phyloP scores from a whole-genome alignment of 1,284 basidiomycete genomes.

The Ganoderma sp. region DNA sequence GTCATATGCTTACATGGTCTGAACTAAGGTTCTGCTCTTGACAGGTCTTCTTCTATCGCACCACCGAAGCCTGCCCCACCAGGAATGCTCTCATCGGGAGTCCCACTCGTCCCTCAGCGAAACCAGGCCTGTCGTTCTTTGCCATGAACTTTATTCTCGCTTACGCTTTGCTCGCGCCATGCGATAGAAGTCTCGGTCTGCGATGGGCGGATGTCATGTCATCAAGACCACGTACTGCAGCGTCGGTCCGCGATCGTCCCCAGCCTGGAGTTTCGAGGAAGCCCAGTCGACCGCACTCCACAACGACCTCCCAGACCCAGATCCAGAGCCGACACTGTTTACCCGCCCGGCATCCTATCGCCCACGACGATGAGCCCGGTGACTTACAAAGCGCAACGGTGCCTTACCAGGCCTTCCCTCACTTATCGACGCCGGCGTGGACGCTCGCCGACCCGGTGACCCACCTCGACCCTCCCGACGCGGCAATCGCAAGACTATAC shows the following conservation, averaged over 20 bases:
- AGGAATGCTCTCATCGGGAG: background rate
- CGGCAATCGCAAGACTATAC: no score
- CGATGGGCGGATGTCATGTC: background rate
- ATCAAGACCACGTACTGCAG: background rate
- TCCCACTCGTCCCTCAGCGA: background rate
- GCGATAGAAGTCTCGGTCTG: background rate
- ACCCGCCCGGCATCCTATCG: background rate
- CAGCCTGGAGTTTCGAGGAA: no score
- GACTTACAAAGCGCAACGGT: background rate
- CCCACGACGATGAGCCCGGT: background rate
- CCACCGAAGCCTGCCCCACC: background rate
- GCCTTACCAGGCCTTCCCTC: background rate
- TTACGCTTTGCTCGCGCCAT: background rate
- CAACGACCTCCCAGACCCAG: no score
- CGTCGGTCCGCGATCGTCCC: background rate
- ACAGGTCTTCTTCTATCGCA: background rate
- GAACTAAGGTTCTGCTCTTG: background rate
- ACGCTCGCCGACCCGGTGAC: background rate
- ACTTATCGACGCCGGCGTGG: background rate
- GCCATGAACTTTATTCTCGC: background rate
- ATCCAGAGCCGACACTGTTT: background rate
- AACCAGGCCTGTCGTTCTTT: background rate
- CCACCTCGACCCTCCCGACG: no score
- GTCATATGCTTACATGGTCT: background rate
- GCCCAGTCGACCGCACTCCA: no score